phyloP scores from a whole-genome alignment of 768 basidiomycete genomes.

The Pholiota molesta region DNA sequence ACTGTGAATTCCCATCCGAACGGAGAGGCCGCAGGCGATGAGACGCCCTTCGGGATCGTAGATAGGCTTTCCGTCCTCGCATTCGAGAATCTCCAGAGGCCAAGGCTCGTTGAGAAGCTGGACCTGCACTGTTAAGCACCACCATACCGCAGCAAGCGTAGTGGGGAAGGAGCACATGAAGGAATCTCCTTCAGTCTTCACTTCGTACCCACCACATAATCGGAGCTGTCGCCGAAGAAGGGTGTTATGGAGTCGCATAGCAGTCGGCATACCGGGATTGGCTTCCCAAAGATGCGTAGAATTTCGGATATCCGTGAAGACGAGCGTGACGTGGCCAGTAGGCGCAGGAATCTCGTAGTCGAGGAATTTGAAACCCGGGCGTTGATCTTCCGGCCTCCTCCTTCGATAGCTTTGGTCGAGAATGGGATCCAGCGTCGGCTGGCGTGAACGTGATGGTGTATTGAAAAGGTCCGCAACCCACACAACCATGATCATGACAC shows the following conservation, averaged over 20 bases:
- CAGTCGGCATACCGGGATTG: conserved; percentile 93
- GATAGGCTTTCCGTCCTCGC: conserved; percentile 86
- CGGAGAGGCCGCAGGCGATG: conserved; percentile 86
- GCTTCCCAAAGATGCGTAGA: conserved; percentile 97
- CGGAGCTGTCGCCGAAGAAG: conserved; percentile 85
- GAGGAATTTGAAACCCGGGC: conserved; percentile 62
- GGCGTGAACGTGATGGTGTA: conserved; percentile 41
- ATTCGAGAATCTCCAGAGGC: conserved; percentile 93
- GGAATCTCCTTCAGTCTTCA: conserved; percentile 99
- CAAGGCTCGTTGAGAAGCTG: conserved; percentile 81
- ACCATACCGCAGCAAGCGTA: conserved; percentile 84
- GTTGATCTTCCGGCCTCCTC: conserved; percentile 50
- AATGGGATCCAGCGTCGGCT: conserved; percentile 47
- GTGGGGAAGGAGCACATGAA: conserved; percentile 99
- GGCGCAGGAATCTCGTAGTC: conserved; percentile 84
- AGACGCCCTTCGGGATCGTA: conserved; percentile 65
- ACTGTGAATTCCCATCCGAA: conserved; percentile 97
- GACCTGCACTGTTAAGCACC: conserved; percentile 86
- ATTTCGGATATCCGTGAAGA: conserved; percentile 97
- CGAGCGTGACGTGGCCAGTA: conserved; percentile 84
- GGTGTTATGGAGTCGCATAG: conserved; percentile 88
- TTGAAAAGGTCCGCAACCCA: conserved; percentile 78
- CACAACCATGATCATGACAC: conserved; percentile 98
- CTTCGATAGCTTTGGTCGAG: conserved; percentile 36
- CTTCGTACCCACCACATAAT: conserved; percentile 94